These are phyloP conservation scores for Eragrostis curvula DNA, from an alignment of 176 grass and related monocot genomes.

Conservation along the genomic window DNA sequence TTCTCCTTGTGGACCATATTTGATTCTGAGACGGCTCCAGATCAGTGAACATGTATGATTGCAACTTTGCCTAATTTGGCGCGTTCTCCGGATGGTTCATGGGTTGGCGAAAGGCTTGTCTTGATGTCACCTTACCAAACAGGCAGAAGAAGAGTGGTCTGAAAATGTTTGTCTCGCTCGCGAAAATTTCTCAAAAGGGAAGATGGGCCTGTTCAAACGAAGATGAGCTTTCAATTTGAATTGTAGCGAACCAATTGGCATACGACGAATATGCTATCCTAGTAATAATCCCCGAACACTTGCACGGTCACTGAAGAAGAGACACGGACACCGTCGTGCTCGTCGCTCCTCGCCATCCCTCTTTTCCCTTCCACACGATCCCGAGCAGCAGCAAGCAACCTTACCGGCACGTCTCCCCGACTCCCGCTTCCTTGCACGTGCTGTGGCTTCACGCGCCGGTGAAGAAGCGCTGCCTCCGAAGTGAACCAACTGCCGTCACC, in stretches of 20 bases:
- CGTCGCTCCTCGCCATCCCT: too few relatives aligned
- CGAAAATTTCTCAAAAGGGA: background rate
- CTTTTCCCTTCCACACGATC: slow-evolving; percentile 27
- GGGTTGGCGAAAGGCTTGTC: background rate
- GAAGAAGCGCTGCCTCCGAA: too few relatives aligned
- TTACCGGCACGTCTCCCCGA: background rate
- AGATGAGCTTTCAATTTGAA: too few relatives aligned
- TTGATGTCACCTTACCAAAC: background rate
- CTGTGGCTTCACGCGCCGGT: background rate
- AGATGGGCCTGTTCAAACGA: background rate
- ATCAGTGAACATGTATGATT: background rate
- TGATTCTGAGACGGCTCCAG: background rate
- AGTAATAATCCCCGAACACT: background rate
- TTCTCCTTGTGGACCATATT: background rate
- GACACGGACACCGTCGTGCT: background rate
- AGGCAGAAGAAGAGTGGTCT: background rate
- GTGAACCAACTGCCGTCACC: too few relatives aligned
- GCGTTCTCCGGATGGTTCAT: background rate
- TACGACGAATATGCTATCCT: too few relatives aligned
- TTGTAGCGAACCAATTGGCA: too few relatives aligned
- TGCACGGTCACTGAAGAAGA: background rate
- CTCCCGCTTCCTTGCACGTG: background rate
- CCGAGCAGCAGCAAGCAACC: background rate
- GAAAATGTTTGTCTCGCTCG: background rate
- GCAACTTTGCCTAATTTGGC: background rate